phyloP scores from a whole-genome alignment of 2,329 filamentous ascomycete genomes.

The Achaetomium macrosporum region DNA sequence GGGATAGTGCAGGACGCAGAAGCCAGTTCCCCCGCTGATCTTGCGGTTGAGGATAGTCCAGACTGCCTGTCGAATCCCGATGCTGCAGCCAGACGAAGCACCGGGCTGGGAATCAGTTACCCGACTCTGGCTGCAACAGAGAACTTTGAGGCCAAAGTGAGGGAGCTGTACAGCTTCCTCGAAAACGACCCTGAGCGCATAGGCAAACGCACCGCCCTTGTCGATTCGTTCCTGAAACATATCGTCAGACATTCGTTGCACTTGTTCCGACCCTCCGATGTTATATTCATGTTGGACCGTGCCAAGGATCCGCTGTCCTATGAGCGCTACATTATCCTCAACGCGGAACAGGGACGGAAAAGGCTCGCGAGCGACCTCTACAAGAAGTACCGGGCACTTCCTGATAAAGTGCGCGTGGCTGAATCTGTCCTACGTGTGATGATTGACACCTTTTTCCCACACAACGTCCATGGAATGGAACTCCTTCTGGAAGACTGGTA shows the following conservation, averaged over 20 bases:
- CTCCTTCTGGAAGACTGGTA: constrained; percentile 46
- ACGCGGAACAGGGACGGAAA: constrained; percentile 26
- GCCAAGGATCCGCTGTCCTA: constrained; percentile 37
- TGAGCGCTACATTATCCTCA: constrained; percentile 37
- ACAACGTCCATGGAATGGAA: constrained; percentile 37
- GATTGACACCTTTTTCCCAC: constrained; percentile 38
- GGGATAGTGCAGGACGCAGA: too few species aligned
- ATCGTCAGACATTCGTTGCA: constrained; percentile 18
- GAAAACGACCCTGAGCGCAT: constrained; percentile 1
- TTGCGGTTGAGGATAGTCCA: not conserved
- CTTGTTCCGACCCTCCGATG: constrained; percentile 22
- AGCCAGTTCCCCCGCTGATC: not conserved
- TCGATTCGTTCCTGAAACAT: constrained; percentile 15
- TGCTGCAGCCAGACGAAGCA: not conserved
- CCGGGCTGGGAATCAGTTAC: not conserved
- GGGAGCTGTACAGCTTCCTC: constrained; percentile 5
- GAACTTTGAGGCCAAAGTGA: constrained; percentile 9
- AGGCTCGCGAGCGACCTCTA: constrained; percentile 40
- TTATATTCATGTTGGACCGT: constrained; percentile 35
- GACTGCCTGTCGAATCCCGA: not conserved
- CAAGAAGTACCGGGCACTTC: constrained; percentile 39
- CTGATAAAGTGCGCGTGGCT: constrained; percentile 33
- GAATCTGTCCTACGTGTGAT: constrained; percentile 38
- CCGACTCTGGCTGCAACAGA: constrained; percentile 5
- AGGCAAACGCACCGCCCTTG: not conserved